These are phyloP conservation scores for Paecilomyces niveus DNA, from an alignment of 2,329 filamentous ascomycete species.

Conservation along the genomic window DNA sequence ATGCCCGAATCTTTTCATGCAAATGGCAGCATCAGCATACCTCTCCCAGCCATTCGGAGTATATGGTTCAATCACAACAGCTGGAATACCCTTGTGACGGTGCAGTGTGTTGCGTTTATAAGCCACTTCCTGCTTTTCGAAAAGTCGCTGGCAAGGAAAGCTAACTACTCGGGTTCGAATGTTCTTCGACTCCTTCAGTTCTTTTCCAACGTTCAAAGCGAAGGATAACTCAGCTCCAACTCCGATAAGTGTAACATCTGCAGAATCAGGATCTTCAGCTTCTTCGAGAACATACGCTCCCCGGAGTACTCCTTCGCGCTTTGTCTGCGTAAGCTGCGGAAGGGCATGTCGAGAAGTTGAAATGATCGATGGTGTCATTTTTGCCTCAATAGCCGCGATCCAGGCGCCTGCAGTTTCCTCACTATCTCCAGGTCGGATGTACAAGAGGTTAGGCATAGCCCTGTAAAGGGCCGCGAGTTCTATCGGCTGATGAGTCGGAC, in stretches of 20 bases:
- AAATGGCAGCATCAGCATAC: constrained; percentile 44
- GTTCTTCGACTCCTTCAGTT: constrained; percentile 32
- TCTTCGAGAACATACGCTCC: constrained; percentile 39
- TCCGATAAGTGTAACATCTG: constrained; percentile 42
- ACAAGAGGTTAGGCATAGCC: constrained; percentile 56
- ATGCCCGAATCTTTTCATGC: constrained; percentile 39
- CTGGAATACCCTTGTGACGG: constrained; percentile 31
- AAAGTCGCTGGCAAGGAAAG: constrained; percentile 46
- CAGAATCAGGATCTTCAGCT: constrained; percentile 18
- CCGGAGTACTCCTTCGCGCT: constrained; percentile 29
- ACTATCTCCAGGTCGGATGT: constrained; percentile 53
- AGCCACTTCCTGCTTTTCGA: constrained; percentile 39
- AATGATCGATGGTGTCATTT: constrained; percentile 35
- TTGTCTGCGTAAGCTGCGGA: constrained; percentile 31
- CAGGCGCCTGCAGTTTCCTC: constrained; percentile 48
- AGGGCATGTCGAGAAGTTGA: constrained; percentile 38
- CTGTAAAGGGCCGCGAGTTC: constrained; percentile 52
- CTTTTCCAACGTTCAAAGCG: constrained; percentile 36
- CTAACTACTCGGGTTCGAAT: constrained; percentile 42
- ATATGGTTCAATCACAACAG: constrained; percentile 46
- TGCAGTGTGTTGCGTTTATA: constrained; percentile 40
- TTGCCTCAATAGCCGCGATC: constrained; percentile 33
- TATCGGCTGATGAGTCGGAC: constrained; percentile 57
- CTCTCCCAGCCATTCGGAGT: constrained; percentile 46
- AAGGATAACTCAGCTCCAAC: constrained; percentile 46